These are phyloP conservation scores for Scheffersomyces parashehatae DNA, from an alignment of 1,139 yeast genomes.

Conservation along the genomic window DNA sequence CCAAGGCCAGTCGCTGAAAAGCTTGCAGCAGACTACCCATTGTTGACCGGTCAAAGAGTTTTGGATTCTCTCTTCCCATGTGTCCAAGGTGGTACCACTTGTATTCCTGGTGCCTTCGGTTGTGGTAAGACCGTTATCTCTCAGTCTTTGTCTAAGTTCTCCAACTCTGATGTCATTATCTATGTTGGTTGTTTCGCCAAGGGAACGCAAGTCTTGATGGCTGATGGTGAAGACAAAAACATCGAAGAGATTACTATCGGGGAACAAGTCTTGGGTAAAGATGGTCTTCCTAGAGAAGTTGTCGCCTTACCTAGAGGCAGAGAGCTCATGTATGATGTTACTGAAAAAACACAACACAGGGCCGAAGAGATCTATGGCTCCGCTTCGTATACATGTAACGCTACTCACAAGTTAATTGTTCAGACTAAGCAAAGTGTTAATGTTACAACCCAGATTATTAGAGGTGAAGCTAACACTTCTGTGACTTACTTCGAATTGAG, in stretches of 20 bases:
- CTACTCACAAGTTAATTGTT: constrained; percentile 31
- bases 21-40: constrained; percentile 88
- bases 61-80: constrained; percentile 96
- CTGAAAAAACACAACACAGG: constrained; percentile 19
- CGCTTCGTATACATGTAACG: constrained; percentile 29
- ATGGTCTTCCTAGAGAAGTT: constrained; percentile 40
- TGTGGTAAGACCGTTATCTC: constrained; percentile 99
- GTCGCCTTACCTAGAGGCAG: constrained; percentile 42
- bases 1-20: constrained; percentile 98
- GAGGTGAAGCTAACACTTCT: constrained; percentile 14
- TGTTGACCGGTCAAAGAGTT: constrained; percentile 98
- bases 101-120: constrained; percentile 99
- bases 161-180: constrained; percentile 94
- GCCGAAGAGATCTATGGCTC: constrained; percentile 13
- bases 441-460: constrained; percentile 10
- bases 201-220: constrained; percentile 43
- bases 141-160: constrained; percentile 93
- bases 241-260: constrained; percentile 37
- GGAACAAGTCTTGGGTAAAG: constrained; percentile 44
- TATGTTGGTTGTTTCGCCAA: constrained; percentile 72
- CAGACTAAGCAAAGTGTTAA: constrained; percentile 21
- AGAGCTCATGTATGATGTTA: constrained; percentile 36
- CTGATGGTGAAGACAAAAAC: constrained; percentile 33
- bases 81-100: constrained; percentile 99
- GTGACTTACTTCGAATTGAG: constrained; percentile 18